Evolutionary conservation across 2,329 filamentous ascomycete species (phyloP), one percentile per base, ranked within the genome.

Genomic region (Aspergillus melleus): DNA sequence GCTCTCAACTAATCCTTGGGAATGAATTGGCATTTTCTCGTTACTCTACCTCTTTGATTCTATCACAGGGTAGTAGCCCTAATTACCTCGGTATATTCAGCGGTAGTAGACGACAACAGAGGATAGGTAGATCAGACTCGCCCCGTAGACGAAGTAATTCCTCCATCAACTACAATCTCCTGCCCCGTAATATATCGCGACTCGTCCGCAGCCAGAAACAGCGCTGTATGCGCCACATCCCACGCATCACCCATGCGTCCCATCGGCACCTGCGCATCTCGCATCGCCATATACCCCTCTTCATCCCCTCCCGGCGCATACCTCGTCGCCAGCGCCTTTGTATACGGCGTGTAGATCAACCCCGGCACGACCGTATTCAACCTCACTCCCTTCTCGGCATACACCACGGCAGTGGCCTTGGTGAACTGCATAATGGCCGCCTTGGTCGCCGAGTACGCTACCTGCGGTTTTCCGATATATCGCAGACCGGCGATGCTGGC

Each of bases 281-380:
- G 63, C 55, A 55, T 66, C 49, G 62, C 58, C 66, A 68, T 68
- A 42, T 68, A 70, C 11, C 24, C 81, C 32, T 81, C 81, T 53
- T 82, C 78, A 24, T 80, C 77, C 0, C 77, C 81, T 0, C 69
- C 72, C 0, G 66, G 61, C 2, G 72, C 73, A 65, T 79, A 84
- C 54, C 81, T 74, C 24, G 79, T 71, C 0, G 81, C 78, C 58
- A 86, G 57, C 2, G 71, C 74, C 14, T 73, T 72, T 5, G 80
- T 81, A 42, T 83, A 79, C 0, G 83, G 83, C 16, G 84, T 86
- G 55, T 85, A 76, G 68, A 86, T 86, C 58, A 87, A 66, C 0
- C 84, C 84, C 0, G 84, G 84, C 0, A 85, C 80, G 0, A 86
- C 81, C 0, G 79, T 79, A 63, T 87, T 87, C 36, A 86, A 20